phyloP scores from a whole-genome alignment of 768 basidiomycete genomes.

The Artomyces pyxidatus region DNA sequence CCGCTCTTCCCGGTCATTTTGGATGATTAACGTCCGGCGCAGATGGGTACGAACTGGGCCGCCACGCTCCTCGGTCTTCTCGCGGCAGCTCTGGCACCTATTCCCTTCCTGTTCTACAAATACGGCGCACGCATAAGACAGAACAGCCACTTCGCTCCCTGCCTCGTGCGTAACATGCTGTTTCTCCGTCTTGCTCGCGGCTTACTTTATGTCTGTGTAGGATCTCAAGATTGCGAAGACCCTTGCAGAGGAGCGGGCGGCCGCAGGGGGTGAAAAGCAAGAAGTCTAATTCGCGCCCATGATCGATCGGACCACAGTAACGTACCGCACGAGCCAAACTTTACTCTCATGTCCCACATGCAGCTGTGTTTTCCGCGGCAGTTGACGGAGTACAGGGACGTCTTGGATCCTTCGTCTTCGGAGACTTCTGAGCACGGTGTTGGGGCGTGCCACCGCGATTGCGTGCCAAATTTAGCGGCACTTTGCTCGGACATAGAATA shows the following conservation, averaged over 20 bases:
- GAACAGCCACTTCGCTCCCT: conserved; percentile 6
- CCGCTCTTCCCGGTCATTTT: background rate
- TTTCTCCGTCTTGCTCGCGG: background rate
- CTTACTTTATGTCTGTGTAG: background rate
- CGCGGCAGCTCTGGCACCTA: background rate
- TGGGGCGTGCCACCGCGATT: too few species aligned
- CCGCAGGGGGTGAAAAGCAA: background rate
- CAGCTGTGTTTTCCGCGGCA: too few species aligned
- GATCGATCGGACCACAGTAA: too few species aligned
- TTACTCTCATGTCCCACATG: too few species aligned
- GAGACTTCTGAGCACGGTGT: too few species aligned
- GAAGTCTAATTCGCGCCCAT: background rate
- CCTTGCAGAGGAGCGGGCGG: background rate
- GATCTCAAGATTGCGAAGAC: conserved; percentile 4
- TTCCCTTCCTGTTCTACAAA: conserved; percentile 5
- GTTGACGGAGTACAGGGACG: too few species aligned
- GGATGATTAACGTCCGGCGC: background rate
- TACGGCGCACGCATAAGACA: conserved; percentile 7
- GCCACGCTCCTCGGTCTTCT: conserved; percentile 2
- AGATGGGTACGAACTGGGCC: conserved; percentile 9
- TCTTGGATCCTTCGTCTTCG: too few species aligned
- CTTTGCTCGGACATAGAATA: too few species aligned
- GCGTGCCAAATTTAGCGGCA: too few species aligned
- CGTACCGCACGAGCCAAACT: too few species aligned
- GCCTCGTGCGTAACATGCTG: too few species aligned